Conservation (phyloP, 192 early-diverging fungal genomes). For the Backusella mclennaniae region DNA sequence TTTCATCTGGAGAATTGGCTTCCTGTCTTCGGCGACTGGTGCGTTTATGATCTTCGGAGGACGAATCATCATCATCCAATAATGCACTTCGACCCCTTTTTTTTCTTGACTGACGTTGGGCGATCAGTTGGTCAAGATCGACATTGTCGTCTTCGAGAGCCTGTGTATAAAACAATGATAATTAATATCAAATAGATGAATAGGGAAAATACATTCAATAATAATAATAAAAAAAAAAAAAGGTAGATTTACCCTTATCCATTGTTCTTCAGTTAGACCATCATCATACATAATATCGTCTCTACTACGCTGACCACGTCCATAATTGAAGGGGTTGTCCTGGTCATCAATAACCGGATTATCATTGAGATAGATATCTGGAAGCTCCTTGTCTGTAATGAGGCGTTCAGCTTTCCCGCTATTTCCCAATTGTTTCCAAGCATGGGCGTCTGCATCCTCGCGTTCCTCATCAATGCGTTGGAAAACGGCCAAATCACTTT, state of each 20-base stretch:
- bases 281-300: slow-evolving; percentile 87
- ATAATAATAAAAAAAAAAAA: background rate
- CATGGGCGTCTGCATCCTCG: slow-evolving; percentile 31
- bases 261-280: slow-evolving; percentile 93
- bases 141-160: slow-evolving; percentile 68
- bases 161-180: slow-evolving; percentile 17
- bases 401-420: slow-evolving; percentile 72
- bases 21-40: background rate
- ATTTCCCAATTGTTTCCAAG: slow-evolving; percentile 45
- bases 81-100: background rate
- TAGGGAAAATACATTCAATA: background rate
- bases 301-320: slow-evolving; percentile 73
- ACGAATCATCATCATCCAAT: background rate
- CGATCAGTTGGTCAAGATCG: slow-evolving; percentile 59
- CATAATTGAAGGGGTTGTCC: slow-evolving; percentile 48
- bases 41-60: background rate
- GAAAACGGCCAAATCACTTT: slow-evolving; percentile 80
- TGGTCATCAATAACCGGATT: slow-evolving; percentile 37
- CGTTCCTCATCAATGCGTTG: slow-evolving; percentile 78
- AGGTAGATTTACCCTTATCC: slow-evolving; percentile 49
- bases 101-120: slow-evolving; percentile 36
- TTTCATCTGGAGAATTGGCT: background rate
- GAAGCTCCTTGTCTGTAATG: slow-evolving; percentile 87
- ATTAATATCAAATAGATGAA: no score
- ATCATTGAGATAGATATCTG: slow-evolving; percentile 77